These are phyloP conservation scores for Ogataea methanolica DNA, from an alignment of 805 yeast species.

Conservation along the genomic window DNA sequence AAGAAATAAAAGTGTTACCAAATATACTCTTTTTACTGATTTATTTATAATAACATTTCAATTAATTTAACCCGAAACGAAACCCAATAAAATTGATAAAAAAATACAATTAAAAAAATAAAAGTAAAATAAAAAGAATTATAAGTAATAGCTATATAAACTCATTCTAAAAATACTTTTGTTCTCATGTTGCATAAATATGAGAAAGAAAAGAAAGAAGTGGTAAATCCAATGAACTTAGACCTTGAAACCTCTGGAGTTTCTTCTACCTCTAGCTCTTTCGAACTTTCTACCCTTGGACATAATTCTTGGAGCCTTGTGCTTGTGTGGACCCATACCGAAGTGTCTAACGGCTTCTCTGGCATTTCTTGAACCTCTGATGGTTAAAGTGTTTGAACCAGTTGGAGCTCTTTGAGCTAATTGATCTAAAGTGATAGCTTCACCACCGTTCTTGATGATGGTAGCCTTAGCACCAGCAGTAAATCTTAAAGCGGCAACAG, in stretches of 20 bases:
- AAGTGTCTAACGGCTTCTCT: conserved; percentile 99
- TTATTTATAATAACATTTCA: not conserved
- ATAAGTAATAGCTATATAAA: not conserved
- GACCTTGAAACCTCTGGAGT: conserved; percentile 99
- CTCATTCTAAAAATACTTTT: not conserved
- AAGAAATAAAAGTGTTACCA: no score
- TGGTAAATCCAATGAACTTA: conserved; percentile 40
- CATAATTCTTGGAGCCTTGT: conserved; percentile 97
- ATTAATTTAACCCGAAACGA: not conserved
- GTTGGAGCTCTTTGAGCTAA: conserved; percentile 99
- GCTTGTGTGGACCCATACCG: conserved; percentile 99
- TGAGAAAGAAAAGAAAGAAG: not conserved
- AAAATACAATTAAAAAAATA: conserved; percentile 4
- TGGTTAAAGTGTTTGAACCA: conserved; percentile 96
- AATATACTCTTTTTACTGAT: no score
- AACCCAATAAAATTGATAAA: not conserved
- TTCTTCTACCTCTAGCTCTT: conserved; percentile 99
- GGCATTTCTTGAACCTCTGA: conserved; percentile 98
- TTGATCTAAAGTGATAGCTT: conserved; percentile 98
- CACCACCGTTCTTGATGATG: conserved; percentile 98
- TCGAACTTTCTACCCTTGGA: conserved; percentile 99
- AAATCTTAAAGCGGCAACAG: conserved; percentile 99
- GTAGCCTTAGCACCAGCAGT: conserved; percentile 98
- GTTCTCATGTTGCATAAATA: not conserved
- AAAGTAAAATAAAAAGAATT: conserved; percentile 1